A percentile compares a stretch with the other conserved stretches of the same genome.
Evolutionary conservation across 495 filamentous ascomycete genomes (phyloP).

Genomic region (Lasiosphaeris hirsuta): DNA sequence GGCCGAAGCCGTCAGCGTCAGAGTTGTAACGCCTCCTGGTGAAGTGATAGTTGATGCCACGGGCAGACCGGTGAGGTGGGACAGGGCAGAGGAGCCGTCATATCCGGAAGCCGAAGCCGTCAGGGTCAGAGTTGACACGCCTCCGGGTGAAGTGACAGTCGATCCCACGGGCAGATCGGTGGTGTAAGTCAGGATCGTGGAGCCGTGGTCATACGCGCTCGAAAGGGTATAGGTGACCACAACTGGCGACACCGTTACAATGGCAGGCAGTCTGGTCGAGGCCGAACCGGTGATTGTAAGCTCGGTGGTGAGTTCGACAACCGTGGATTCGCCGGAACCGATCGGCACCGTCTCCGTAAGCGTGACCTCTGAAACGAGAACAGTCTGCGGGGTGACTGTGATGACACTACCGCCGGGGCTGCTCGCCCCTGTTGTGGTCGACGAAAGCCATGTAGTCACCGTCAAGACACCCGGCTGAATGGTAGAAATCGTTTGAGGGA

Average conservation of each 20-base stretch:
- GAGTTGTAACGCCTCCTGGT: neutral
- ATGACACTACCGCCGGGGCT: neutral
- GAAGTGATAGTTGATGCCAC: neutral
- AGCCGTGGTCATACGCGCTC: slow-evolving; percentile 13
- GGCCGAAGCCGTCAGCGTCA: slow-evolving; percentile 1
- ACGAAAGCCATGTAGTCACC: neutral
- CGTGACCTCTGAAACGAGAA: slow-evolving; percentile 22
- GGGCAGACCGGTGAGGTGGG: slow-evolving; percentile 16
- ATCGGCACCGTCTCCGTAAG: slow-evolving; percentile 24
- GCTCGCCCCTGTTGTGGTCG: neutral
- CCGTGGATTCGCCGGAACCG: slow-evolving; percentile 16
- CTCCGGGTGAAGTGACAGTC: too few species aligned
- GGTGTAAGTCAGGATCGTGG: slow-evolving; percentile 19
- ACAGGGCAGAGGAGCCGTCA: slow-evolving; percentile 15
- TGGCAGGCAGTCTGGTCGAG: neutral
- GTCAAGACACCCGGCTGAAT: neutral
- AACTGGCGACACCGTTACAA: slow-evolving; percentile 10
- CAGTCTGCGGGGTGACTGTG: slow-evolving; percentile 6
- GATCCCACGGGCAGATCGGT: slow-evolving; percentile 8
- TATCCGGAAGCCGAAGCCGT: too few species aligned
- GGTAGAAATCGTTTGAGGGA: neutral
- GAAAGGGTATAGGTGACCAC: slow-evolving; percentile 22
- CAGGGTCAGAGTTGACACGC: neutral
- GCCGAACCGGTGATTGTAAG: slow-evolving; percentile 9
- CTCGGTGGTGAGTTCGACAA: slow-evolving; percentile 19